A percentile compares a stretch with the other conserved stretches of the same genome.
phyloP scores from a whole-genome alignment of 2,329 filamentous ascomycete genomes.

The Sphaerostilbella broomeana region DNA sequence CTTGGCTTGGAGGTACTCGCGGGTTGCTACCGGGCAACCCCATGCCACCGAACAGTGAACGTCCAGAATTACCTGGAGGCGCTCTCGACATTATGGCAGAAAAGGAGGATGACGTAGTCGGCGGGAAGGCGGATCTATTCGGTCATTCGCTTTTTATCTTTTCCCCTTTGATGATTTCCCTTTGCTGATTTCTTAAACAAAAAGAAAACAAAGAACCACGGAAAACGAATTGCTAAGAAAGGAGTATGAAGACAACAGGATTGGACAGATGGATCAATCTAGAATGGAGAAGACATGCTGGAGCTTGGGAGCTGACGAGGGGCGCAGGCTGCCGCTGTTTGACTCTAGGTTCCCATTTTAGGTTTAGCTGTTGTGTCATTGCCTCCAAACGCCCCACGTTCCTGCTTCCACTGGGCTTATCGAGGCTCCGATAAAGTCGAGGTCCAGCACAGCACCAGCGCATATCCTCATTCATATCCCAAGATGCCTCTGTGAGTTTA shows the following conservation, averaged over 20 bases:
- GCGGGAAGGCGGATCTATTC: not conserved
- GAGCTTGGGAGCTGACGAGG: constrained; percentile 10
- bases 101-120: not conserved
- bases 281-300: constrained; percentile 8
- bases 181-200: not conserved
- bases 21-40: constrained; percentile 25
- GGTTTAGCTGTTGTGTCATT: constrained; percentile 11
- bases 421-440: not conserved
- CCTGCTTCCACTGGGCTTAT: constrained; percentile 4
- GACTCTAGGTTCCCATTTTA: not conserved
- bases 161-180: too few relatives aligned
- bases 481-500: constrained; percentile 38
- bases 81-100: constrained; percentile 26
- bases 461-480: not conserved
- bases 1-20: constrained; percentile 20
- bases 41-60: constrained; percentile 22
- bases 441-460: not conserved
- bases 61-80: constrained; percentile 20
- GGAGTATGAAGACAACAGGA: not conserved
- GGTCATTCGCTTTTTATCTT: too few relatives aligned
- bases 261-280: not conserved
- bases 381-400: constrained; percentile 6
- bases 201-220: not conserved
- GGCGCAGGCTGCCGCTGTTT: not conserved
- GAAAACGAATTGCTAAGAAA: not conserved